These are phyloP conservation scores for Limnanthes douglasii DNA, from an alignment of 345 rosid genomes.

Conservation along the genomic window DNA sequence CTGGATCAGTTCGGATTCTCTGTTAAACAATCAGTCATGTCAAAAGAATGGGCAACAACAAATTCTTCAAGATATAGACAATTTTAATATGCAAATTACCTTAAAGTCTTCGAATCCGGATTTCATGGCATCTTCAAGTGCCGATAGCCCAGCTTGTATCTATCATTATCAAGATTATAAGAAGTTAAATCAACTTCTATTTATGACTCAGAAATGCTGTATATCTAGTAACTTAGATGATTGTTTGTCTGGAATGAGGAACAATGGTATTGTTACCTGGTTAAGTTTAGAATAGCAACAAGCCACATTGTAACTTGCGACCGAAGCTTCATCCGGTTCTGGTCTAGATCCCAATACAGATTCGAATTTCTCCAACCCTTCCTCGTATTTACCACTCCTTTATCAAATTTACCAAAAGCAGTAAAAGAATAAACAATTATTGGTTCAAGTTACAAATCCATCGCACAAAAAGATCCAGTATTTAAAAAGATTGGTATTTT, in stretches of 20 bases:
- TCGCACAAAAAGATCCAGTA: too few relatives aligned
- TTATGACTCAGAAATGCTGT: too few relatives aligned
- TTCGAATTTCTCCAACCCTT: constrained; percentile 81
- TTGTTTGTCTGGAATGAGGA: too few relatives aligned
- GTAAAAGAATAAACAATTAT: too few relatives aligned
- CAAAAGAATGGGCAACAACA: not conserved
- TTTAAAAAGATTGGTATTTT: too few relatives aligned
- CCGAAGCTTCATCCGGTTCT: constrained; percentile 50
- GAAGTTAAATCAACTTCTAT: too few relatives aligned
- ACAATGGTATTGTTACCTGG: constrained; percentile 43
- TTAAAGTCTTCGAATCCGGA: constrained; percentile 84
- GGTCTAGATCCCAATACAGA: constrained; percentile 93
- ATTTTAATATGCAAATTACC: constrained; percentile 44
- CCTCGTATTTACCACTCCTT: constrained; percentile 72
- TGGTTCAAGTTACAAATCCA: too few relatives aligned
- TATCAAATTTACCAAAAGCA: constrained; percentile 3
- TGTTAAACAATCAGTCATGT: constrained; percentile 15
- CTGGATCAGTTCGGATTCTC: constrained; percentile 89
- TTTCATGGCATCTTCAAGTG: constrained; percentile 78
- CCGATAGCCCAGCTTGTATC: constrained; percentile 83
- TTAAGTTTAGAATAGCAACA: constrained; percentile 87
- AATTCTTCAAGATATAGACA: too few relatives aligned
- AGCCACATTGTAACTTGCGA: constrained; percentile 89
- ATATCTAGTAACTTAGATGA: too few relatives aligned
- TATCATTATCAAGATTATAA: too few relatives aligned